A percentile compares a stretch with the other conserved stretches of the same genome.
These are phyloP conservation scores for Tetrapisispora fleetii DNA, from an alignment of 805 yeast species.

Conservation along the genomic window DNA sequence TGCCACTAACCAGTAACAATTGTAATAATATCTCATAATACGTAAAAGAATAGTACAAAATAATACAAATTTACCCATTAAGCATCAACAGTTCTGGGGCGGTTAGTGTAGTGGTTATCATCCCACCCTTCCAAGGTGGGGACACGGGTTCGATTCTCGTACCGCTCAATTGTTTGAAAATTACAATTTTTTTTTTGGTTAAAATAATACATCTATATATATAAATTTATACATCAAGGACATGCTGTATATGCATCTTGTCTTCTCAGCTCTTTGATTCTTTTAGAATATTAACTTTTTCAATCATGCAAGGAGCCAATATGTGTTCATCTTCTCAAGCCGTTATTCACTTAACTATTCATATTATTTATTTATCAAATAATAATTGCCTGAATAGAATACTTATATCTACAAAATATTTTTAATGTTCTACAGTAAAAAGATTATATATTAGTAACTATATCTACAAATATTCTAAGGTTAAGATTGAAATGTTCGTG, in stretches of 20 bases:
- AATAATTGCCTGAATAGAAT: neutral
- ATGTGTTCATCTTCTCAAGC: no score
- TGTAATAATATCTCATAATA: no score
- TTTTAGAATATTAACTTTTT: no score
- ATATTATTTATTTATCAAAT: neutral
- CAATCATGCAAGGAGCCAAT: no score
- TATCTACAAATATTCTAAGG: neutral
- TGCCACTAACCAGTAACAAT: no score
- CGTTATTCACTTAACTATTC: no score
- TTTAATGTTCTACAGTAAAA: neutral
- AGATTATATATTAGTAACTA: constrained; percentile 1
- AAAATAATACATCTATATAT: no score
- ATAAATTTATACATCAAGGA: no score
- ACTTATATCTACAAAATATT: neutral
- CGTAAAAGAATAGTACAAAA: no score
- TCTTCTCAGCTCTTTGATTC: no score
- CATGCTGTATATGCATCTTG: no score
- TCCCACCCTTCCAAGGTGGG: constrained; percentile 89
- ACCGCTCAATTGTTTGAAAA: constrained; percentile 36
- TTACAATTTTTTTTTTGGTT: neutral
- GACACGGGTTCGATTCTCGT: constrained; percentile 88
- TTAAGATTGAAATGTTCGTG: constrained; percentile 1
- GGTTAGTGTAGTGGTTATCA: constrained; percentile 91
- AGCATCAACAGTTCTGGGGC: constrained; percentile 39
- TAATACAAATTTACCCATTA: no score